phyloP scores from a whole-genome alignment of 1,284 basidiomycete genomes.

The Pseudozyma tsukubaensis region DNA sequence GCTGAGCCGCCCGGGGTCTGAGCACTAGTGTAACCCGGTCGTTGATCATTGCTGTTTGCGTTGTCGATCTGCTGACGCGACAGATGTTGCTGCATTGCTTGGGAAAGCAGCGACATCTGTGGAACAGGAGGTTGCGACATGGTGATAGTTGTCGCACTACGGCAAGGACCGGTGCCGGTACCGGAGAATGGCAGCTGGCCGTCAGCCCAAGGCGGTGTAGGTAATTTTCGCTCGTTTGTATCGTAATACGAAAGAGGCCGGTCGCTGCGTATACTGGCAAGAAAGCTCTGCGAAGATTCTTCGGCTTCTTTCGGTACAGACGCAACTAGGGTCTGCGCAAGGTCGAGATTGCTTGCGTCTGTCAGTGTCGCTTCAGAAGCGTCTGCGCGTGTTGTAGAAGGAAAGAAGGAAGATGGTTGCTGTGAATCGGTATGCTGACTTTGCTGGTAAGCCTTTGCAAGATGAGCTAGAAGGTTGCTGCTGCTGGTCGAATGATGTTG shows the following conservation, averaged over 20 bases:
- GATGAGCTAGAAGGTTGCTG: background rate
- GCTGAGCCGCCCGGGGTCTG: conserved; percentile 39
- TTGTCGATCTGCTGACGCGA: conserved; percentile 42
- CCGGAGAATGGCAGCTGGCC: conserved; percentile 2
- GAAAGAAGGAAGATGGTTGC: too few relatives aligned
- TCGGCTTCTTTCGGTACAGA: background rate
- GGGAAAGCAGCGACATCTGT: conserved; percentile 50
- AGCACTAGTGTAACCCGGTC: conserved; percentile 11
- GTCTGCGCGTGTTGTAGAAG: too few relatives aligned
- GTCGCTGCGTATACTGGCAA: conserved; percentile 5
- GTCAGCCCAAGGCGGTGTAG: conserved; percentile 34
- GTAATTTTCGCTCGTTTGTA: conserved; percentile 37
- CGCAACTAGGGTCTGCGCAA: background rate
- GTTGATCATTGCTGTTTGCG: conserved; percentile 11
- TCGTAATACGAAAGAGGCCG: conserved; percentile 37
- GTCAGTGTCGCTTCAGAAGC: background rate
- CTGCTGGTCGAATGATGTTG: conserved; percentile 3
- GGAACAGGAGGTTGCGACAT: conserved; percentile 45
- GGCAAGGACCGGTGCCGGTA: conserved; percentile 18
- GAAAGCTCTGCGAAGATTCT: background rate
- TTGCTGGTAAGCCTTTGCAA: background rate
- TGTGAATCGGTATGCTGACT: background rate
- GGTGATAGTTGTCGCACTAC: conserved; percentile 6
- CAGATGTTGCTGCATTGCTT: conserved; percentile 53
- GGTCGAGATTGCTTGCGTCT: background rate